Percentiles rank a stretch among this genome's conserved stretches.
Evolutionary conservation across 345 rosid genomes (phyloP).

Genomic region (Lenwebbia sp.): DNA sequence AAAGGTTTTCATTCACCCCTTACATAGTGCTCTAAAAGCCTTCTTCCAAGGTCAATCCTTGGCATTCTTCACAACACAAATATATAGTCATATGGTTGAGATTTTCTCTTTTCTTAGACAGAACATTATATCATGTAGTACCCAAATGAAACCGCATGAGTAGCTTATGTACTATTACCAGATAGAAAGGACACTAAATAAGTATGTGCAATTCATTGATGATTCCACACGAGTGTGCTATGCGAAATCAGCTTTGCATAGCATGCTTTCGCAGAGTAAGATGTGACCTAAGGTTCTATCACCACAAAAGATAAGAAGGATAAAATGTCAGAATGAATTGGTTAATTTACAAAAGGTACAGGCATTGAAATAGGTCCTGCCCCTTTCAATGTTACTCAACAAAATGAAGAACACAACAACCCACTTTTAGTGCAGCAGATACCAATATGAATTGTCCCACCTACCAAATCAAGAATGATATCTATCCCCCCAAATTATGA

Average conservation of each 20-base stretch:
- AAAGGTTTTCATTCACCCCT: too few relatives aligned
- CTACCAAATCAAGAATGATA: not conserved
- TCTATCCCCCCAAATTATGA: not conserved
- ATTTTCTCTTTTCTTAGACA: not conserved
- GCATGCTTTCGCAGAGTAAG: not conserved
- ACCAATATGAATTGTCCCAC: not conserved
- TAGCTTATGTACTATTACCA: not conserved
- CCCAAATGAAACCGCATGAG: rapidly evolving
- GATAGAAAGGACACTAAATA: not conserved
- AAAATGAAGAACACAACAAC: not conserved
- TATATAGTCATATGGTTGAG: not conserved
- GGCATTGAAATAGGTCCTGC: not conserved
- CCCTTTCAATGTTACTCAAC: not conserved
- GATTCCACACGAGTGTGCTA: not conserved
- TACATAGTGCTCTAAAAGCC: not conserved
- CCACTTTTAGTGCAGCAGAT: not conserved
- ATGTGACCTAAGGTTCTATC: not conserved
- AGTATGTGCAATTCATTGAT: not conserved
- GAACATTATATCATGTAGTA: not conserved
- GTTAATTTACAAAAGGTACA: not conserved
- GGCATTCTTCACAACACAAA: not conserved
- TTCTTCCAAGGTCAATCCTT: not conserved
- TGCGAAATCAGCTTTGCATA: not conserved
- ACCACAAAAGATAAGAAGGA: not conserved
- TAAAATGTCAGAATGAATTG: not conserved